A percentile compares a stretch with the other conserved stretches of the same genome.
These are phyloP conservation scores for Xanthoceras sorbifolium DNA, from an alignment of 345 rosid species.

Conservation along the genomic window DNA sequence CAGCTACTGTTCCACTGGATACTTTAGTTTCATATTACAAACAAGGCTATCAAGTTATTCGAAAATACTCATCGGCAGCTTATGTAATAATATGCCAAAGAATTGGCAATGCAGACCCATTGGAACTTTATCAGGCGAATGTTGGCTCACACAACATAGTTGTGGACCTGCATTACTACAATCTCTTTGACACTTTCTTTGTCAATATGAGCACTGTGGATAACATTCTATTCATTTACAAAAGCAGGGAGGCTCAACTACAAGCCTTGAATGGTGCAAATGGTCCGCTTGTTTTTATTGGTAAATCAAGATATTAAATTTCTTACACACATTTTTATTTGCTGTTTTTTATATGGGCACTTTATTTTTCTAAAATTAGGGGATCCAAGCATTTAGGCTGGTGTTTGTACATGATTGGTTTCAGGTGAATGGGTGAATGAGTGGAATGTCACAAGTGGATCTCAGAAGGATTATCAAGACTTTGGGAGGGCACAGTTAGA, in stretches of 20 bases:
- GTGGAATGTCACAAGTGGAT: constrained; percentile 57
- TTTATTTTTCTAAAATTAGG: background rate
- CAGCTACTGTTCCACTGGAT: constrained; percentile 58
- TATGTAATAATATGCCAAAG: constrained; percentile 74
- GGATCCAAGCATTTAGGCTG: background rate
- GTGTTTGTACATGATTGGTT: background rate
- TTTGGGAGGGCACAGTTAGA: constrained; percentile 66
- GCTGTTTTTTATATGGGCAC: background rate
- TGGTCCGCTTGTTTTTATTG: constrained; percentile 64
- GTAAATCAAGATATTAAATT: constrained; percentile 31
- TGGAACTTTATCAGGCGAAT: constrained; percentile 65
- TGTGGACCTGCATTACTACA: constrained; percentile 78
- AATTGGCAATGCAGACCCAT: constrained; percentile 72
- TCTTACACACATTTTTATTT: background rate
- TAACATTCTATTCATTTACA: constrained; percentile 52
- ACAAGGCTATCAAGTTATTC: constrained; percentile 61
- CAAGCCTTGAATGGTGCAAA: constrained; percentile 49
- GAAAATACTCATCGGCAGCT: constrained; percentile 51
- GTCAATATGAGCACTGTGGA: constrained; percentile 52
- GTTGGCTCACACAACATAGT: constrained; percentile 58
- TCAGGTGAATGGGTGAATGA: constrained; percentile 87
- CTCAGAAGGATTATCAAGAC: constrained; percentile 60
- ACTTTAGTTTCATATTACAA: constrained; percentile 56
- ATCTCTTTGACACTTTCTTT: constrained; percentile 62
- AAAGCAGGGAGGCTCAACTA: constrained; percentile 57